Evolutionary conservation across 2,329 filamentous ascomycete species (phyloP).

Genomic region (Ophiostoma ulmi): DNA sequence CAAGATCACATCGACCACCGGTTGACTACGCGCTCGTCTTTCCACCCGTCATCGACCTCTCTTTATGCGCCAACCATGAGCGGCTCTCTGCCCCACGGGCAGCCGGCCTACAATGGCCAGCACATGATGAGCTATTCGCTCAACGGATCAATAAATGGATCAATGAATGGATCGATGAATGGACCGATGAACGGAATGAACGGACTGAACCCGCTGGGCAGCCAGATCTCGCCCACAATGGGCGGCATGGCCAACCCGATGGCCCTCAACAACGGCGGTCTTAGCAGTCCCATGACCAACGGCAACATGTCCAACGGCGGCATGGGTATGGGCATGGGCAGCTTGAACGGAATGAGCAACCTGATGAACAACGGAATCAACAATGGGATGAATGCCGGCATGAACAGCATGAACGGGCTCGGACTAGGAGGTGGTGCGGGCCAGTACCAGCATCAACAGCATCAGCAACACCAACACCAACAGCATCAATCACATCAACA

Average conservation of each 20-base stretch:
- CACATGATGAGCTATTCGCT: slow-evolving; percentile 29
- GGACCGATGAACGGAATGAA: slow-evolving; percentile 7
- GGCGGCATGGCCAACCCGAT: slow-evolving; percentile 14
- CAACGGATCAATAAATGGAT: slow-evolving; percentile 15
- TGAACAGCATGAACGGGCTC: slow-evolving; percentile 6
- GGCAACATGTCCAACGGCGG: slow-evolving; percentile 9
- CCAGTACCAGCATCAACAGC: slow-evolving; percentile 16
- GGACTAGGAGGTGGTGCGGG: slow-evolving; percentile 8
- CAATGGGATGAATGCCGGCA: background rate
- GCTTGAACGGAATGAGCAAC: background rate
- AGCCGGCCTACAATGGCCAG: slow-evolving; percentile 38
- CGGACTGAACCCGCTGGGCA: slow-evolving; percentile 6
- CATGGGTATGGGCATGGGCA: slow-evolving; percentile 13
- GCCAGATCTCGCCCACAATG: slow-evolving; percentile 22
- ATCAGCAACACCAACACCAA: background rate
- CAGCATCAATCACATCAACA: slow-evolving; percentile 11
- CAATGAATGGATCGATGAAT: background rate
- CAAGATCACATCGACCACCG: background rate
- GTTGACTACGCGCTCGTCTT: background rate
- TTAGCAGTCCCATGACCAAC: slow-evolving; percentile 17
- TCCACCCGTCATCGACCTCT: slow-evolving; percentile 13
- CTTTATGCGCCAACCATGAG: slow-evolving; percentile 38
- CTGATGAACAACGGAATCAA: background rate
- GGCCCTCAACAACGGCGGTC: slow-evolving; percentile 14
- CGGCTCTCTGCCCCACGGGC: slow-evolving; percentile 39